These are phyloP conservation scores for Lepidium didymum DNA, from an alignment of 345 rosid species.

Conservation along the genomic window DNA sequence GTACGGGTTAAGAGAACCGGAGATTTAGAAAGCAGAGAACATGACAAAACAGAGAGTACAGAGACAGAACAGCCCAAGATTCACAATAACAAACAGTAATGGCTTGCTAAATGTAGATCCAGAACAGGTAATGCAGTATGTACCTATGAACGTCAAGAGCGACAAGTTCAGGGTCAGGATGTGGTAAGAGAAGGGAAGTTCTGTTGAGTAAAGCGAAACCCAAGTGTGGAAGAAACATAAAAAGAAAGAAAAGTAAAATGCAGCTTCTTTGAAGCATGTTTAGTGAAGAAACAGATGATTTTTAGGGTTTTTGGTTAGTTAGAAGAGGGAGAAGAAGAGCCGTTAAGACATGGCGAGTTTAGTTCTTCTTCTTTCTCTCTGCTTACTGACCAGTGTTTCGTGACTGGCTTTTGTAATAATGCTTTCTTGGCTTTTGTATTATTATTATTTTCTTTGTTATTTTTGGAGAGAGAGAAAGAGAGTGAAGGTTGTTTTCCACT, in stretches of 20 bases:
- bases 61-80: neutral
- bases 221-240: constrained; percentile 31
- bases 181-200: constrained; percentile 53
- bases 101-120: neutral
- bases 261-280: constrained; percentile 37
- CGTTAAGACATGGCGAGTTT: constrained; percentile 8
- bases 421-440: constrained; percentile 23
- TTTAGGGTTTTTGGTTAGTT: neutral
- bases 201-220: constrained; percentile 44
- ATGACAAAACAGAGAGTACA: neutral
- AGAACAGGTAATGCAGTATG: neutral
- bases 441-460: neutral
- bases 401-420: constrained; percentile 26
- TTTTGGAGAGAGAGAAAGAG: constrained; percentile 22
- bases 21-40: neutral
- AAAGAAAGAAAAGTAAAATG: constrained; percentile 44
- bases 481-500: constrained; percentile 23
- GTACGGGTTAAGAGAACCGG: neutral
- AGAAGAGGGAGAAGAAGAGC: constrained; percentile 7
- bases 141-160: constrained; percentile 81
- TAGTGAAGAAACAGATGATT: neutral
- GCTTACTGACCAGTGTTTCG: constrained; percentile 6
- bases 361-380: constrained; percentile 5
- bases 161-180: constrained; percentile 71
- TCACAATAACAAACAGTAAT: neutral